phyloP scores from a whole-genome alignment of 805 yeast species.

The Candida yuanshanica region DNA sequence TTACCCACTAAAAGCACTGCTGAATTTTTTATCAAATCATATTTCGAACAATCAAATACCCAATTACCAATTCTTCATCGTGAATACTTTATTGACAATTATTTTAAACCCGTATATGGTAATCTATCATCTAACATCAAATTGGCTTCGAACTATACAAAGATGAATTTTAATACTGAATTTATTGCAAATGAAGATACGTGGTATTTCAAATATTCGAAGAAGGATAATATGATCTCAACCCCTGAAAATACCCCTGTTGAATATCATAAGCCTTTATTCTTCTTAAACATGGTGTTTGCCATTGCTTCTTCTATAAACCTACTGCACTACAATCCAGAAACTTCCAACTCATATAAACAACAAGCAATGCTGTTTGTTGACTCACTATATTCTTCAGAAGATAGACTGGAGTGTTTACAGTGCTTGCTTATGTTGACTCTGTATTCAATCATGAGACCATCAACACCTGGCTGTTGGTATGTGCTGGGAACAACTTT shows the following conservation, averaged over 20 bases:
- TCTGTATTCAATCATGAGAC: slow-evolving; percentile 77
- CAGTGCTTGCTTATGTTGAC: slow-evolving; percentile 69
- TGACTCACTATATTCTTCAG: slow-evolving; percentile 50
- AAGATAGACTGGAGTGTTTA: slow-evolving; percentile 62
- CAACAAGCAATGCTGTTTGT: slow-evolving; percentile 56
- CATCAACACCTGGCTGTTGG: slow-evolving; percentile 92
- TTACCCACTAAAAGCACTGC: slow-evolving; percentile 70
- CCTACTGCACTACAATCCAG: slow-evolving; percentile 59
- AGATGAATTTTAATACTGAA: slow-evolving; percentile 34
- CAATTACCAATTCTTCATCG: slow-evolving; percentile 83
- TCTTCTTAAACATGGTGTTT: slow-evolving; percentile 68
- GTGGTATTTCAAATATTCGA: slow-evolving; percentile 39
- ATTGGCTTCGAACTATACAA: slow-evolving; percentile 54
- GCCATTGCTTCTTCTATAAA: slow-evolving; percentile 77
- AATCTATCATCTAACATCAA: slow-evolving; percentile 44
- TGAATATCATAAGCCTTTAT: slow-evolving; percentile 48
- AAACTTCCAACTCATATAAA: slow-evolving; percentile 65
- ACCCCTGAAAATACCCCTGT: slow-evolving; percentile 40
- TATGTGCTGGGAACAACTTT: slow-evolving; percentile 76
- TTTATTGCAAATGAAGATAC: slow-evolving; percentile 29
- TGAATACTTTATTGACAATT: slow-evolving; percentile 60
- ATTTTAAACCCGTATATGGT: slow-evolving; percentile 81
- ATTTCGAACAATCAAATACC: slow-evolving; percentile 74
- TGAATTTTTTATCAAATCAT: slow-evolving; percentile 53
- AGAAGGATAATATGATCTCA: slow-evolving; percentile 15